Conservation (phyloP, 2,329 filamentous ascomycete species). For the Diaporthe citrichinensis region DNA sequence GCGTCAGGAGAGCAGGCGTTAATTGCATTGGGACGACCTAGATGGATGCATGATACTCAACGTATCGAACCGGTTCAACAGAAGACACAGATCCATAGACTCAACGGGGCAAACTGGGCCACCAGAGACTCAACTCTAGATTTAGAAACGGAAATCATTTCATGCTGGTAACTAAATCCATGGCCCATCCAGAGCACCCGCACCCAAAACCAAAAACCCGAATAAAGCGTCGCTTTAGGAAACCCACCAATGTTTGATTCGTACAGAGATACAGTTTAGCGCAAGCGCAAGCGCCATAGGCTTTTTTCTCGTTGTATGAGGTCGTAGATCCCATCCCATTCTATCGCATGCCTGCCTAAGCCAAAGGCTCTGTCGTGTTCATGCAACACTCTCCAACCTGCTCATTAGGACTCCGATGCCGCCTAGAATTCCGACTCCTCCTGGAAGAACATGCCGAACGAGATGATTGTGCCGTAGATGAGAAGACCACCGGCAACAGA, state of each 20-base stretch:
- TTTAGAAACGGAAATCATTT: constrained; percentile 25
- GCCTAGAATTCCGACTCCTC: constrained; percentile 94
- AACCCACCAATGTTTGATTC: constrained; percentile 26
- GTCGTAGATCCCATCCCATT: constrained; percentile 18
- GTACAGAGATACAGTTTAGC: constrained; percentile 34
- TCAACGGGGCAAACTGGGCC: constrained; percentile 43
- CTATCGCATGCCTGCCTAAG: neutral
- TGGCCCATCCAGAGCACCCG: constrained; percentile 19
- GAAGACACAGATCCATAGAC: constrained; percentile 41
- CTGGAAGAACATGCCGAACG: constrained; percentile 98
- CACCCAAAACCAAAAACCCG: constrained; percentile 23
- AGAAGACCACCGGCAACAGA: constrained; percentile 91
- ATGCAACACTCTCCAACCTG: constrained; percentile 12
- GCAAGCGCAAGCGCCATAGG: constrained; percentile 15
- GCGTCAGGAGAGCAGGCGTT: constrained; percentile 27
- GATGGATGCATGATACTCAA: constrained; percentile 46
- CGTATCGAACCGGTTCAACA: constrained; percentile 44
- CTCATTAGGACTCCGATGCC: constrained; percentile 32
- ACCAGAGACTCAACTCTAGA: constrained; percentile 35
- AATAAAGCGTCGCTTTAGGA: constrained; percentile 22
- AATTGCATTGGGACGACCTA: constrained; percentile 29
- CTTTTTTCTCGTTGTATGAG: neutral
- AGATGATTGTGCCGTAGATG: constrained; percentile 98
- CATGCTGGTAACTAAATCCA: constrained; percentile 32
- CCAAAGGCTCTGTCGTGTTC: constrained; percentile 8